phyloP scores from a whole-genome alignment of 2,329 filamentous ascomycete species.

The Amauroascus niger region DNA sequence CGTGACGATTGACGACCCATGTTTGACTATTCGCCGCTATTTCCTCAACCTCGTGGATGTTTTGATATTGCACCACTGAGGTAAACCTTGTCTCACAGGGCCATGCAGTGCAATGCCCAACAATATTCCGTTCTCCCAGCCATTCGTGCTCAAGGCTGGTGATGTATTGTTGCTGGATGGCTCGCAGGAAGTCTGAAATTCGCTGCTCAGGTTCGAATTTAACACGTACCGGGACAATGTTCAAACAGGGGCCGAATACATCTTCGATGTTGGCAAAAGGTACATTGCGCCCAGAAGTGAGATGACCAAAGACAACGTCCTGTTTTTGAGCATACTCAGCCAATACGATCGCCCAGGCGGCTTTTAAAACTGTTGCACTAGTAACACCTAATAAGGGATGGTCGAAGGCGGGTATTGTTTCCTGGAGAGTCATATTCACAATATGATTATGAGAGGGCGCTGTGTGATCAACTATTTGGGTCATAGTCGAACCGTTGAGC shows the following conservation, averaged over 20 bases:
- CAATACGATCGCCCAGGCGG: background rate
- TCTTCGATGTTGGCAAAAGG: background rate
- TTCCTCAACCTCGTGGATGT: slow-evolving; percentile 23
- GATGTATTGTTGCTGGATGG: slow-evolving; percentile 44
- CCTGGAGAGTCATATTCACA: too few species aligned
- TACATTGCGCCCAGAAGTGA: background rate
- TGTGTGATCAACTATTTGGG: background rate
- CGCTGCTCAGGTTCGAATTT: background rate
- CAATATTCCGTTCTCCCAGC: slow-evolving; percentile 47
- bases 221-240: background rate
- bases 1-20: too few species aligned
- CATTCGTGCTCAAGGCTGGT: slow-evolving; percentile 47
- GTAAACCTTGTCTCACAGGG: slow-evolving; percentile 32
- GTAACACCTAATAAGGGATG: background rate
- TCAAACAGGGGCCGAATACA: background rate
- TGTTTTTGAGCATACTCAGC: background rate
- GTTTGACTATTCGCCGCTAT: background rate
- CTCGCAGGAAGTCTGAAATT: background rate
- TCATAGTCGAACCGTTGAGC: background rate
- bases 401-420: background rate
- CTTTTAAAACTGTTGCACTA: background rate
- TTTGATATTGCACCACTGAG: slow-evolving; percentile 33
- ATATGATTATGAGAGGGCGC: background rate
- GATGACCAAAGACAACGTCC: background rate
- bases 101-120: slow-evolving; percentile 33